Base-by-base conservation (phyloP, 1,284 basidiomycete species). In the Malassezia vespertilionis region DNA sequence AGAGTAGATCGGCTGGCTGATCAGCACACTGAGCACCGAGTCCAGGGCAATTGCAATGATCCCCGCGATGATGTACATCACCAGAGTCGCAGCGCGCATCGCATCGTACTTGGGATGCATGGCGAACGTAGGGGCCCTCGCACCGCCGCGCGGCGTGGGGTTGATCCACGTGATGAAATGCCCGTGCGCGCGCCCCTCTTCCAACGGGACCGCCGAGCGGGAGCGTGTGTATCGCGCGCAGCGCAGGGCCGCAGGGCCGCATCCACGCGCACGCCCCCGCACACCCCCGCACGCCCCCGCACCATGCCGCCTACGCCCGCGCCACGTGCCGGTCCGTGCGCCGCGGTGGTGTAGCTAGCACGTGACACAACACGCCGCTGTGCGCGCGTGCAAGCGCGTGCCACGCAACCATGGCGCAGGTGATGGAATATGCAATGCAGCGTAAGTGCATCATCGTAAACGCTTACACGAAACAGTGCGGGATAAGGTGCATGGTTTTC, bases 401-500 rank as follows among this genome's bases (percentile, higher is more conserved):
- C 12, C 39, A 11, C 10, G 22, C 39, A 18, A 49, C 34, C 41
- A 50, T 44, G 47, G 42, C 42, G 36, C 47, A 44, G 23, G 47
- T 40, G 17, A 24, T 44, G 24, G 47, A 50, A n/a, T 50, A 44
- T 33, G 42, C 43, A 17, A n/a, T 32, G 48, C 48, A 45, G 26
- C 18, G 48, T 51, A 27, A 18, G 48, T 38, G 5, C 5, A 6
- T 6, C 15, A 9, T 14, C 4, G 15, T 2, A 7, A 24, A 27
- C 14, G 9, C 37, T 38, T 5, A 26, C 30, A 15, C 22, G n/a
- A 9, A 20, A 12, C 49, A 61, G 63, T 62, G 33, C 60, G 59
- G 4, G 63, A 69, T 40, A 41, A 52, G 22, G 40, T 69, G 37
- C 55, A 56, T 42, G 38, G 24, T 26, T 52, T 59, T 35, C 35